Conservation (phyloP, 108 stramenopile genomes). For the Skeletonema potamos region DNA sequence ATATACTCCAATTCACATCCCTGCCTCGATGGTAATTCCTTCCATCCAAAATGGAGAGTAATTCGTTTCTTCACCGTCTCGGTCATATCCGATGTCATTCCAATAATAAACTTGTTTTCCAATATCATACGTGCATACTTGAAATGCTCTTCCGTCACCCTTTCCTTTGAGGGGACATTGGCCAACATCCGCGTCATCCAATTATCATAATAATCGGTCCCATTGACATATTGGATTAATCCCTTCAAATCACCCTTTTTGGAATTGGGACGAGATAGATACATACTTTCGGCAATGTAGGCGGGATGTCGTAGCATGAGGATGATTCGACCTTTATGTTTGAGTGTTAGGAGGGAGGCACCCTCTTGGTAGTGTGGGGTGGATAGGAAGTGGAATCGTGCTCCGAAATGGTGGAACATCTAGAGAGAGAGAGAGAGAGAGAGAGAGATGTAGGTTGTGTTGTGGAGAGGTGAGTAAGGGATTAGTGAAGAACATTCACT, state of each 20-base stretch:
- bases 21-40: constrained; percentile 12
- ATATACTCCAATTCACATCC: constrained; percentile 30
- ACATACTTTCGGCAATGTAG: constrained; percentile 17
- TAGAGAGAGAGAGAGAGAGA: background rate
- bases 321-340: constrained; percentile 31
- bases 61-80: constrained; percentile 34
- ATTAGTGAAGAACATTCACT: too few species aligned
- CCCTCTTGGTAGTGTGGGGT: constrained; percentile 42
- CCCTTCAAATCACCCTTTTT: constrained; percentile 18
- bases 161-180: constrained; percentile 5
- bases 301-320: constrained; percentile 33
- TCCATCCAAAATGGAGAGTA: constrained; percentile 43
- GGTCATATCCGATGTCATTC: constrained; percentile 21
- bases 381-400: constrained; percentile 30
- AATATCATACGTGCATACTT: constrained; percentile 28
- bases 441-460: too few species aligned
- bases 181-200: constrained; percentile 42
- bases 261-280: constrained; percentile 2
- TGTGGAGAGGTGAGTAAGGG: background rate
- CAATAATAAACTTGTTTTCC: constrained; percentile 45
- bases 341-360: constrained; percentile 11
- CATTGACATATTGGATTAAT: constrained; percentile 15
- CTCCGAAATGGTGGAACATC: background rate
- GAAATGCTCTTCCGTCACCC: constrained; percentile 35
- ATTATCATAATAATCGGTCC: constrained; percentile 36